A percentile compares a stretch with the other conserved stretches of the same genome.
These are phyloP conservation scores for Amanita pseudoporphyria DNA, from an alignment of 768 basidiomycete genomes.

Conservation along the genomic window DNA sequence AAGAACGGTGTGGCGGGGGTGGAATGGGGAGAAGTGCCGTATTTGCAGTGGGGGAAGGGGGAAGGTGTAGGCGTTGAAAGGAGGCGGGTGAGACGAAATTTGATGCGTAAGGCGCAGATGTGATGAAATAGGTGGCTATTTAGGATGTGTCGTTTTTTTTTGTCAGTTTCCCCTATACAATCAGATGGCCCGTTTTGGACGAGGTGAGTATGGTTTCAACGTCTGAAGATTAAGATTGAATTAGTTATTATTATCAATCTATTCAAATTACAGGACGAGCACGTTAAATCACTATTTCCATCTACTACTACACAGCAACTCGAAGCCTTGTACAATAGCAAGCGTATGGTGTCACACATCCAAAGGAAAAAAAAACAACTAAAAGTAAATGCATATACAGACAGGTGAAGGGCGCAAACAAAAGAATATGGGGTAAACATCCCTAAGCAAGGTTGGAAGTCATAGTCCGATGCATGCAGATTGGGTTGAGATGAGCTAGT, in stretches of 20 bases:
- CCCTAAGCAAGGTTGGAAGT: not conserved
- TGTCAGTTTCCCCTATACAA: too few species aligned
- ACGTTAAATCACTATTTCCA: not conserved
- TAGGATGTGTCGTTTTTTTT: too few species aligned
- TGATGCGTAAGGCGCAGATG: constrained; percentile 78
- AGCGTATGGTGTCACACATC: not conserved
- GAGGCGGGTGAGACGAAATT: constrained; percentile 69
- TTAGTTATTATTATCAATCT: too few species aligned
- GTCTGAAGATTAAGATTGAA: too few species aligned
- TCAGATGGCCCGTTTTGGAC: too few species aligned
- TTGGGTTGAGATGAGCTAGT: constrained; percentile 2
- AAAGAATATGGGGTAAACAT: too few species aligned
- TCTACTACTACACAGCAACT: not conserved
- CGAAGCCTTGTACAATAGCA: not conserved
- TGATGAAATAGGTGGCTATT: constrained; percentile 18
- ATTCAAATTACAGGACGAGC: too few species aligned
- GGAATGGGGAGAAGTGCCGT: constrained; percentile 55
- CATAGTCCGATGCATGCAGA: constrained; percentile 3
- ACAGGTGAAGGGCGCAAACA: too few species aligned
- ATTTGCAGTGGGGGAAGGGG: constrained; percentile 65
- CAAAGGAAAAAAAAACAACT: too few species aligned
- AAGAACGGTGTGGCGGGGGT: constrained; percentile 35
- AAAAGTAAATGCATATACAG: too few species aligned
- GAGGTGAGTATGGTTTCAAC: too few species aligned
- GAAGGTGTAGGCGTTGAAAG: constrained; percentile 66